Conservation (phyloP, 768 basidiomycete genomes). For the Pleurotus tuber-regium region DNA sequence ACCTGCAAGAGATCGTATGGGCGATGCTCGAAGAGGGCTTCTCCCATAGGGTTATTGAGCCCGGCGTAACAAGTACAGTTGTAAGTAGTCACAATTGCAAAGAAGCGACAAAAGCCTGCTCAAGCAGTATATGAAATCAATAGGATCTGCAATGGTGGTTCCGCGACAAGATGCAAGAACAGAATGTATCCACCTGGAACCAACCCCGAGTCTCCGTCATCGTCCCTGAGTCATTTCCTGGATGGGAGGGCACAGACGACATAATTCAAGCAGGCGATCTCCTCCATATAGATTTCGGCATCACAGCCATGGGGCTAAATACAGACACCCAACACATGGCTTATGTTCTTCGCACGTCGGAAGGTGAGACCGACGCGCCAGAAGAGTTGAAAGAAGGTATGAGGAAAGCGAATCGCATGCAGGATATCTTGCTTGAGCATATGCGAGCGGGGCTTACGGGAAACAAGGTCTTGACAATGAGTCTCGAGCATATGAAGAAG, state of each 20-base stretch:
- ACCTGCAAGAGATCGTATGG: conserved; percentile 50
- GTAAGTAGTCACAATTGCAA: conserved; percentile 19
- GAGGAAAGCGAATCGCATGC: conserved; percentile 45
- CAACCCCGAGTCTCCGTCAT: conserved; percentile 50
- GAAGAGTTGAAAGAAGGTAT: conserved; percentile 42
- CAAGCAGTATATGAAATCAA: too few relatives aligned
- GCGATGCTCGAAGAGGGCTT: conserved; percentile 53
- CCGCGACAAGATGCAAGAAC: conserved; percentile 45
- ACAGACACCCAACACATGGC: conserved; percentile 58
- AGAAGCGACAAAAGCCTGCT: too few relatives aligned
- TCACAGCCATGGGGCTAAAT: conserved; percentile 51
- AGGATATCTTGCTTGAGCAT: conserved; percentile 43
- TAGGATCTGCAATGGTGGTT: conserved; percentile 57
- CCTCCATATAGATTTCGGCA: conserved; percentile 54
- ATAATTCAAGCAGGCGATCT: conserved; percentile 47
- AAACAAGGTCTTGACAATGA: conserved; percentile 40
- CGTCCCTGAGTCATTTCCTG: conserved; percentile 37
- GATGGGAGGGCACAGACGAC: conserved; percentile 37
- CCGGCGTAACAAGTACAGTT: conserved; percentile 44
- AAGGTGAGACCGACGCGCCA: conserved; percentile 41
- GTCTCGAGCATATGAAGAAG: conserved; percentile 39
- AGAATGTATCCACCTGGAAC: conserved; percentile 49
- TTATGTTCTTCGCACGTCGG: conserved; percentile 42
- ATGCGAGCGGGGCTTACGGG: conserved; percentile 47
- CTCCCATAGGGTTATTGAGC: conserved; percentile 36